phyloP scores from a whole-genome alignment of 805 yeast species.

The Wickerhamomyces chambardii region DNA sequence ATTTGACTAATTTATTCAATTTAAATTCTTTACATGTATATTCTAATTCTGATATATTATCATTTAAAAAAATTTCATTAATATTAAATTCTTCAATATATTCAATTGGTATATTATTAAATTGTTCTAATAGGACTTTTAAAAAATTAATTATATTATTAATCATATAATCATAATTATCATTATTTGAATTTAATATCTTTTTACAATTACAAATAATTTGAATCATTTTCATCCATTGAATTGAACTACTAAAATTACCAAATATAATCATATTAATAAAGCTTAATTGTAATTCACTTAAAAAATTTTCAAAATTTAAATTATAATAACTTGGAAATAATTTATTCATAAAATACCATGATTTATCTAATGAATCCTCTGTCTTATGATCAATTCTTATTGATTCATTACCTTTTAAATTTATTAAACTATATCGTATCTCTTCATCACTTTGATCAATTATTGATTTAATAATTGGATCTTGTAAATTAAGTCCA shows the following conservation, averaged over 20 bases:
- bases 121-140: conserved; percentile 23
- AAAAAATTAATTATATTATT: conserved; percentile 20
- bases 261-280: conserved; percentile 42
- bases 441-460: conserved; percentile 27
- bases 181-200: background rate
- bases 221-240: conserved; percentile 49
- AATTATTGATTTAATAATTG: conserved; percentile 20
- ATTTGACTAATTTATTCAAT: conserved; percentile 9
- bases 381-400: conserved; percentile 34
- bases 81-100: conserved; percentile 26
- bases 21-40: conserved; percentile 15
- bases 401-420: conserved; percentile 27
- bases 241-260: conserved; percentile 53
- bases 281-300: conserved; percentile 48
- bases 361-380: conserved; percentile 50
- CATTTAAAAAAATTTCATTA: conserved; percentile 10
- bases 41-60: conserved; percentile 13
- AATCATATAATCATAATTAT: conserved; percentile 14
- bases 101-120: conserved; percentile 31
- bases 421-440: conserved; percentile 31
- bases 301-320: conserved; percentile 25
- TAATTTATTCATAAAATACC: conserved; percentile 38
- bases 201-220: conserved; percentile 30
- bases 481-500: conserved; percentile 17
- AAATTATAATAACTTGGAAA: conserved; percentile 18